phyloP scores from a whole-genome alignment of 345 rosid species.

The Bruguiera parviflora region DNA sequence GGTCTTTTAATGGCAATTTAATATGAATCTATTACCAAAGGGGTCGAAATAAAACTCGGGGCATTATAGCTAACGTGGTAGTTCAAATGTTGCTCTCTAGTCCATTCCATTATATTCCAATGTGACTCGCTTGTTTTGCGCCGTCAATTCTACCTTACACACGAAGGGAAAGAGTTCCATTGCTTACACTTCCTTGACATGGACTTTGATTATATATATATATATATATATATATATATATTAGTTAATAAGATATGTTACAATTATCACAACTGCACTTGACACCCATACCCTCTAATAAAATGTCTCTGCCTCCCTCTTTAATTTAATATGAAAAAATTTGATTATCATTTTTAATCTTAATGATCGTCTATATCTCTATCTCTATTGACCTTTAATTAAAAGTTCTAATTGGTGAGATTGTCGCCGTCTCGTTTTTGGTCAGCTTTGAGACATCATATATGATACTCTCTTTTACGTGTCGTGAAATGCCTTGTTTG shows the following conservation, averaged over 20 bases:
- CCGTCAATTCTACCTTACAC: slow-evolving; percentile 35
- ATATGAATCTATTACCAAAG: neutral
- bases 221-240: neutral
- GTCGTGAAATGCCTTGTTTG: neutral
- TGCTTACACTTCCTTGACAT: slow-evolving; percentile 20
- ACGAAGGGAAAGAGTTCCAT: slow-evolving; percentile 11
- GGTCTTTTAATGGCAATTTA: no score
- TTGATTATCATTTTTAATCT: neutral
- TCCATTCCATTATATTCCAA: slow-evolving; percentile 16
- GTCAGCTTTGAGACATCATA: slow-evolving; percentile 24
- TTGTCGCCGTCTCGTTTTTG: slow-evolving; percentile 18
- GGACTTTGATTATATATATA: slow-evolving; percentile 17
- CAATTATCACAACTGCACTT: no score
- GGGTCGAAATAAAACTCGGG: neutral
- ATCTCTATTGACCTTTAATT: slow-evolving; percentile 7
- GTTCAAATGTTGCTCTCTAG: slow-evolving; percentile 19
- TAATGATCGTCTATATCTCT: neutral
- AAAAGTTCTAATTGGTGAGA: neutral
- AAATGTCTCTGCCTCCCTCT: no score
- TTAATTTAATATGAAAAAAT: no score
- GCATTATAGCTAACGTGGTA: neutral
- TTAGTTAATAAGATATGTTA: neutral
- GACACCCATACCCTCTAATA: no score
- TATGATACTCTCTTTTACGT: neutral
- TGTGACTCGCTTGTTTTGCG: slow-evolving; percentile 26